phyloP scores from a whole-genome alignment of 257 asterid species.

The Petrea volubilis region DNA sequence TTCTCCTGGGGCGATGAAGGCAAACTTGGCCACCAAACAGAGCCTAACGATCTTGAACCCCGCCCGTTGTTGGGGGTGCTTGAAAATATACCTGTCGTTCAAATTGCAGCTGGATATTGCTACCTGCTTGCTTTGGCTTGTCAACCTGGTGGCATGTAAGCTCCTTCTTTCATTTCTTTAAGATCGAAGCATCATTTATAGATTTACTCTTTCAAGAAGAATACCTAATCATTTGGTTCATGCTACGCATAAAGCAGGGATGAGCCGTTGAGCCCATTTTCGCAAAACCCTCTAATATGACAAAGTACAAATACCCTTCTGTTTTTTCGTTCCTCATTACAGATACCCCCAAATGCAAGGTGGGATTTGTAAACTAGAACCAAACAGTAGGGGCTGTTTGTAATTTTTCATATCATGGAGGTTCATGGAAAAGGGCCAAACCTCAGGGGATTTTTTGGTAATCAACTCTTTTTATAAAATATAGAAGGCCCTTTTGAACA shows the following conservation, averaged over 20 bases:
- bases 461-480: too few species aligned
- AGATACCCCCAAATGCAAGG: too few species aligned
- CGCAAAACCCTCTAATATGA: too few species aligned
- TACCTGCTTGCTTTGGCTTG: slow-evolving; percentile 98
- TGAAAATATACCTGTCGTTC: slow-evolving; percentile 85
- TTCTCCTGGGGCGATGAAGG: slow-evolving; percentile 95
- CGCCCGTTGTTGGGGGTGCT: slow-evolving; percentile 82
- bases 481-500: too few species aligned
- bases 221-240: background rate
- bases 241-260: background rate
- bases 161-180: slow-evolving; percentile 16
- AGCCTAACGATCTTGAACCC: slow-evolving; percentile 79
- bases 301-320: too few species aligned
- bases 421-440: too few species aligned
- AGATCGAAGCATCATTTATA: background rate
- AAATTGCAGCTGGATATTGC: slow-evolving; percentile 99
- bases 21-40: slow-evolving; percentile 94
- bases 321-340: too few species aligned
- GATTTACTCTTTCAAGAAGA: background rate
- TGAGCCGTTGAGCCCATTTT: too few species aligned
- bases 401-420: too few species aligned
- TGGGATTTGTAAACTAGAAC: too few species aligned
- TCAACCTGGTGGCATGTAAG: slow-evolving; percentile 95
- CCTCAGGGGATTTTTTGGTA: too few species aligned
- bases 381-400: too few species aligned